Percentiles rank a stretch among this genome's conserved stretches.
Conservation (phyloP, 140 eudicot genomes). For the Senecio squalidus region DNA sequence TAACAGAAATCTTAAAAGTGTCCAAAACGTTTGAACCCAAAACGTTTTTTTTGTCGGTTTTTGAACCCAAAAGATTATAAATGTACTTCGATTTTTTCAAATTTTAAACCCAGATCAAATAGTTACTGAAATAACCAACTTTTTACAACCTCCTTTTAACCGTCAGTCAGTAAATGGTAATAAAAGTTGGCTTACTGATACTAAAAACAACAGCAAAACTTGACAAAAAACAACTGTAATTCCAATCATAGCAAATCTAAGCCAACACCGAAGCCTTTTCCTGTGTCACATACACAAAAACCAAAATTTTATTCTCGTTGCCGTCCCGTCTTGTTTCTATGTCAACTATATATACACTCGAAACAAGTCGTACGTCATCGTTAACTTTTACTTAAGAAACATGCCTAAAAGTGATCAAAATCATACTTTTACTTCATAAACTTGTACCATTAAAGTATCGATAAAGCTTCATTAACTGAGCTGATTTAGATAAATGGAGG, state of each 20-base stretch:
- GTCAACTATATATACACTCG: constrained; percentile 7
- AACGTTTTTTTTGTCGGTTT: too few relatives aligned
- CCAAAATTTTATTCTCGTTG: constrained; percentile 9
- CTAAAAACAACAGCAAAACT: constrained; percentile 9
- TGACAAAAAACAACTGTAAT: background rate
- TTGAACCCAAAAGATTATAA: too few relatives aligned
- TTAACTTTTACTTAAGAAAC: background rate
- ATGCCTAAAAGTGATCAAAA: background rate
- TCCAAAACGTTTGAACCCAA: too few relatives aligned
- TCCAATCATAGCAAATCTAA: constrained; percentile 13
- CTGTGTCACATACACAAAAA: constrained; percentile 19
- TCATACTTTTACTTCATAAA: background rate
- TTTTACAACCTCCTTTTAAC: too few relatives aligned
- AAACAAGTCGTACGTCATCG: background rate
- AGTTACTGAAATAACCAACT: background rate
- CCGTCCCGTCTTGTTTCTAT: constrained; percentile 4
- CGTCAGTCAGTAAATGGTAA: too few relatives aligned
- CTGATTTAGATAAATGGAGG: constrained; percentile 13
- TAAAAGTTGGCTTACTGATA: constrained; percentile 3
- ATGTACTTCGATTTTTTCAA: too few relatives aligned
- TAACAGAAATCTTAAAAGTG: too few relatives aligned
- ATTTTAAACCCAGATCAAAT: too few relatives aligned
- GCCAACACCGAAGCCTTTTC: constrained; percentile 9
- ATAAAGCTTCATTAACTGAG: background rate
- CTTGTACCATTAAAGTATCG: background rate